Base-by-base conservation (phyloP, 2,329 filamentous ascomycete genomes). In the Cladosporium phlei region DNA sequence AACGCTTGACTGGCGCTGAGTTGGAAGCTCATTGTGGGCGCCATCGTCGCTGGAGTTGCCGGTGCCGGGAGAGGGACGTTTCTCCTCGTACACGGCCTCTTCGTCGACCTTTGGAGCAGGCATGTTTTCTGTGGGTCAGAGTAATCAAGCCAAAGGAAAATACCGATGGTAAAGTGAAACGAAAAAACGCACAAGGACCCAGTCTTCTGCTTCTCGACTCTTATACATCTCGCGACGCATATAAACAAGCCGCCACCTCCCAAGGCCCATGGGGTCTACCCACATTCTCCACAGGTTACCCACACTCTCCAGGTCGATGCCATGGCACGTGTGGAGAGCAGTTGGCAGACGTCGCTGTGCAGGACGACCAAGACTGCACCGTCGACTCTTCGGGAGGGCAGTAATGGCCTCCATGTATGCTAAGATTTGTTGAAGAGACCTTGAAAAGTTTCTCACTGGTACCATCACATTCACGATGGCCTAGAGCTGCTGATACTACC, bases 1-100 rank as follows among this genome's bases (percentile, higher is more conserved):
- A 9, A 45, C 17, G 33, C 52, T 57, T 17, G 55, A 40, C 12
- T 51, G 50, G 19, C 42, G 22, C 14, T 45, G 12, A 5, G 34
- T 9, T 22, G 28, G 39, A 25, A 34, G 46, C 16, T 35, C 38
- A 16, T 48, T 32, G 49, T 19, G 45, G 38, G 50, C 45, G 20
- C 16, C 50, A 37, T 35, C 40, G 30, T 35, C 47, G 29, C 19
- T 55, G 27, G 32, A 50, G 30, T 44, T 49, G 17, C 25, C 42
- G 24, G 20, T 52, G 17, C 16, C 48, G 44, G 38, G 43, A 33
- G 44, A 27, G 25, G 37, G 34, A 14, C 34, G 37, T 35, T 47
- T 40, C 27, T 47, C 34, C 14, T 47, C 35, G 35, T 48, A 40
- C 22, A 48, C 22, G 16, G 46, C 35, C 30, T 48, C 46, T 11